Evolutionary conservation across 2,329 filamentous ascomycete genomes (phyloP).

Genomic region (Colletotrichum liaoningense): DNA sequence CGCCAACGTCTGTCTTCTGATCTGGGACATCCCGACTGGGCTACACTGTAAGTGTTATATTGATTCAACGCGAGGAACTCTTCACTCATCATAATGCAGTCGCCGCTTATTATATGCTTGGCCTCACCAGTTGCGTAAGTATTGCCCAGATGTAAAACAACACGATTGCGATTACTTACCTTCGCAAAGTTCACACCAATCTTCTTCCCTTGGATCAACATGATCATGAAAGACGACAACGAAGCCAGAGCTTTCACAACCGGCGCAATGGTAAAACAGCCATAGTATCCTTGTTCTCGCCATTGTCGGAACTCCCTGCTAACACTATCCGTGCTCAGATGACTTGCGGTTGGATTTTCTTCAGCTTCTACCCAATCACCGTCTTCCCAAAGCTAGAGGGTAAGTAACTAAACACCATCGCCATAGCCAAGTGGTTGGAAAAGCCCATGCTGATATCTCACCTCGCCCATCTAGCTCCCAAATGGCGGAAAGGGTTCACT

Average conservation of each 20-base stretch:
- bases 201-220: constrained; percentile 36
- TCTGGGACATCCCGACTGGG: constrained; percentile 36
- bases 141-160: too few species aligned
- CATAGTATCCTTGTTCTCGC: too few species aligned
- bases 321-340: neutral
- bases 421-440: too few species aligned
- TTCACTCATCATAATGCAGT: neutral
- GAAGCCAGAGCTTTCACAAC: constrained; percentile 36
- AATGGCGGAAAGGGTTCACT: constrained; percentile 36
- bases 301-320: too few species aligned
- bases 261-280: constrained; percentile 25
- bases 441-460: too few species aligned
- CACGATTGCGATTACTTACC: too few species aligned
- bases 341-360: constrained; percentile 35
- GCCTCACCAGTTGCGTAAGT: constrained; percentile 34
- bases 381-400: constrained; percentile 36
- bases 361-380: constrained; percentile 36
- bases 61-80: too few species aligned
- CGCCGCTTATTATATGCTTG: constrained; percentile 35
- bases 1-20: constrained; percentile 30
- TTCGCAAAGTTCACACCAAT: constrained; percentile 19
- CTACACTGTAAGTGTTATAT: constrained; percentile 22
- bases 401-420: too few species aligned
- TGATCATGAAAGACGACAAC: constrained; percentile 35
- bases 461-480: neutral